Evolutionary conservation across 768 basidiomycete genomes (phyloP).

Genomic region (Xanthoconium stramineum): DNA sequence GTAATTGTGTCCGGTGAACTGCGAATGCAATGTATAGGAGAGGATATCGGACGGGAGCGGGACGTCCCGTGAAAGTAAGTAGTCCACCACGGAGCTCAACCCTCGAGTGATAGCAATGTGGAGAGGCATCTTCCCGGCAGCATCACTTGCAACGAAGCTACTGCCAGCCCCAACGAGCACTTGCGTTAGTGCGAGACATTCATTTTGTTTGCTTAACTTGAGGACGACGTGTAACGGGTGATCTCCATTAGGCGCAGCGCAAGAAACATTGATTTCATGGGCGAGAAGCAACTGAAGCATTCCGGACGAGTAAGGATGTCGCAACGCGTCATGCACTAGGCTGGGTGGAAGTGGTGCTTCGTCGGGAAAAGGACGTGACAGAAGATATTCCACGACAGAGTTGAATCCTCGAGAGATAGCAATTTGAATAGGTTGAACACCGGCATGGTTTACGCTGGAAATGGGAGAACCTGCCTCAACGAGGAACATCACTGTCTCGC

Average conservation of each 20-base stretch:
- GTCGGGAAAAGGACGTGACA: background rate
- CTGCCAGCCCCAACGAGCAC: background rate
- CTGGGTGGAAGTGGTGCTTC: too few relatives aligned
- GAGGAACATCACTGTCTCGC: background rate
- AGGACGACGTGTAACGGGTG: background rate
- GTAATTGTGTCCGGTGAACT: background rate
- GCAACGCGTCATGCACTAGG: background rate
- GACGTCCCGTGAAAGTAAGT: background rate
- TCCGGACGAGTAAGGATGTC: fast-evolving
- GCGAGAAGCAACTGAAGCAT: background rate
- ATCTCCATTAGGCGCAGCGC: background rate
- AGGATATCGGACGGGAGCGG: background rate
- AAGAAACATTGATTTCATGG: background rate
- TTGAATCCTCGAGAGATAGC: background rate
- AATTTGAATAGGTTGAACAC: background rate
- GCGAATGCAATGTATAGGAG: background rate
- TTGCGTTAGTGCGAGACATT: background rate
- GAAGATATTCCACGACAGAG: background rate
- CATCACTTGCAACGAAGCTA: background rate
- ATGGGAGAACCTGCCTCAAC: background rate
- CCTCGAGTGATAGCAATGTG: background rate
- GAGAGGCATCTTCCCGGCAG: background rate
- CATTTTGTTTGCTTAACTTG: background rate
- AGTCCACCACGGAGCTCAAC: background rate
- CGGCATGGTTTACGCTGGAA: background rate